These are phyloP conservation scores for Lithocarpus polystachyus DNA, from an alignment of 306 rosid species.

Conservation along the genomic window DNA sequence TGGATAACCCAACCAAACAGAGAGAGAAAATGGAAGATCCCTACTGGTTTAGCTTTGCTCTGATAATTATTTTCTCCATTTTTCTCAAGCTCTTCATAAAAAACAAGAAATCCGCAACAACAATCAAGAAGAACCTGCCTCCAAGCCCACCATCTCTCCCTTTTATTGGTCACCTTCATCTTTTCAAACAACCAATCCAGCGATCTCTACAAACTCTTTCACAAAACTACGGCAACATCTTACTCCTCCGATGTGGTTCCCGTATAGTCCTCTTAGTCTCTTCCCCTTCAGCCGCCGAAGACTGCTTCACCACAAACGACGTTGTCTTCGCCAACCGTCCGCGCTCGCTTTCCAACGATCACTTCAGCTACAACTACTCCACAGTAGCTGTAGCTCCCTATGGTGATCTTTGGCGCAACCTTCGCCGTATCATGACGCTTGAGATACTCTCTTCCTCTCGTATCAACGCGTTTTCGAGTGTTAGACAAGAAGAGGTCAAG, in stretches of 20 bases:
- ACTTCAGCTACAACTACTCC: constrained; percentile 20
- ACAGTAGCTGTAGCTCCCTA: constrained; percentile 6
- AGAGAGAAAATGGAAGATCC: no score
- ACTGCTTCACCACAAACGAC: constrained; percentile 34
- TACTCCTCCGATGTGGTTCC: constrained; percentile 15
- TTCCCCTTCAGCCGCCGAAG: constrained; percentile 18
- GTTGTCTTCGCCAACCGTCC: constrained; percentile 33
- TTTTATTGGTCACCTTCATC: constrained; percentile 45
- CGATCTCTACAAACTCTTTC: constrained; percentile 4
- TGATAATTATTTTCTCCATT: background rate
- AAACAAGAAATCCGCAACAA: background rate
- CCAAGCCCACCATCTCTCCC: constrained; percentile 29
- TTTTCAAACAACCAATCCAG: constrained; percentile 27
- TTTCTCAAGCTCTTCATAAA: background rate
- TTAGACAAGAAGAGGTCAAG: no score
- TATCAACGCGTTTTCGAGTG: no score
- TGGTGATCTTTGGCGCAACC: constrained; percentile 30
- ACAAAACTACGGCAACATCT: background rate
- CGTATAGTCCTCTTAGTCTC: constrained; percentile 17
- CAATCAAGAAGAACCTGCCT: constrained; percentile 12
- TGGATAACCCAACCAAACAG: no score
- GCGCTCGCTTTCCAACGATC: constrained; percentile 1
- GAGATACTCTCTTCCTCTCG: no score
- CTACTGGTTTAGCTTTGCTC: background rate
- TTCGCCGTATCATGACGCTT: background rate